Conservation (phyloP, 2,329 filamentous ascomycete species). For the Hypoxylon sp. region DNA sequence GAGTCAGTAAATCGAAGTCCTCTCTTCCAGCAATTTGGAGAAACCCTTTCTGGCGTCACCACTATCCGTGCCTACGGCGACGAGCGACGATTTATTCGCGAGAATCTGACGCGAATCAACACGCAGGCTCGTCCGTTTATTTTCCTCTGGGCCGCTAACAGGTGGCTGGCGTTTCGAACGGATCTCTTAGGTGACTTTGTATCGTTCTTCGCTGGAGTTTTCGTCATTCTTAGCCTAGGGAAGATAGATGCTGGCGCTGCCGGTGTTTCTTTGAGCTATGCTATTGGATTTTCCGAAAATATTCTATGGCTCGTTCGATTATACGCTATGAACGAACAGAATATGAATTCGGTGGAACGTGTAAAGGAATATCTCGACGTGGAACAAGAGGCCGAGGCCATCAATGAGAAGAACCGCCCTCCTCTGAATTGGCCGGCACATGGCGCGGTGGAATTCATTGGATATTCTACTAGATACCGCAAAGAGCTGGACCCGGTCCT, state of each 20-base stretch:
- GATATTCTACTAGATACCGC: constrained; percentile 91
- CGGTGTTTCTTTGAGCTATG: constrained; percentile 94
- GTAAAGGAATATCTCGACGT: constrained; percentile 98
- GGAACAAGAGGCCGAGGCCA: constrained; percentile 87
- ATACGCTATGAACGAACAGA: constrained; percentile 96
- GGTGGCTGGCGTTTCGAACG: constrained; percentile 94
- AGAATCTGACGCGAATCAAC: constrained; percentile 91
- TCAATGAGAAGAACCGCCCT: constrained; percentile 85
- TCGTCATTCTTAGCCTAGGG: constrained; percentile 87
- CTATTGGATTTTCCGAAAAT: constrained; percentile 96
- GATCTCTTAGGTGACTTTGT: constrained; percentile 93
- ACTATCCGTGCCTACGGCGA: constrained; percentile 98
- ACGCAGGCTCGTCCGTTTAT: constrained; percentile 94
- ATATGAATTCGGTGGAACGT: constrained; percentile 99
- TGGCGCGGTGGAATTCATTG: constrained; percentile 88
- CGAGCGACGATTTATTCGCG: constrained; percentile 90
- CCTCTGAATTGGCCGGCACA: constrained; percentile 85
- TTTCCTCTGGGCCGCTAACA: constrained; percentile 95
- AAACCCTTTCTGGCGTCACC: constrained; percentile 93
- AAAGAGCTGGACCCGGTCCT: constrained; percentile 89
- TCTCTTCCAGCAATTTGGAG: constrained; percentile 97
- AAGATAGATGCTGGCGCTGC: constrained; percentile 91
- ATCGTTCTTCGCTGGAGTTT: constrained; percentile 92
- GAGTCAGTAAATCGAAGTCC: constrained; percentile 96
- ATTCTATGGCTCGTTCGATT: constrained; percentile 95